These are phyloP conservation scores for Paramarasmius palmivorus DNA, from an alignment of 1,284 basidiomycete genomes.

Conservation along the genomic window DNA sequence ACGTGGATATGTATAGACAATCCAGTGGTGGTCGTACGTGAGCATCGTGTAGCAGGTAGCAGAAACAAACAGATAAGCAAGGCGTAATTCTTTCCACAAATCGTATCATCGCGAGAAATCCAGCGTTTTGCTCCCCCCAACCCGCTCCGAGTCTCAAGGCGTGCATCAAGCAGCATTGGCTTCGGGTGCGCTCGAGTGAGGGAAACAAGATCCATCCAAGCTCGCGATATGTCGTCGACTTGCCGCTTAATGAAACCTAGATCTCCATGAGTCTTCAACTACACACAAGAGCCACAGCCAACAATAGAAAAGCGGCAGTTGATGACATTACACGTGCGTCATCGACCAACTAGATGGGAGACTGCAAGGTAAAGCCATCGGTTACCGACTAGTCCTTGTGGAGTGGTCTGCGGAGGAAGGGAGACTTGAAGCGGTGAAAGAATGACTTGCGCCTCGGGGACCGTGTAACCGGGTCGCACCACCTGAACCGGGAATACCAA, in stretches of 20 bases:
- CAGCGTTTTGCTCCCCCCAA: too few relatives aligned
- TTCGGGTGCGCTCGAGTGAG: too few relatives aligned
- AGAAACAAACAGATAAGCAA: background rate
- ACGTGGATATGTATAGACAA: background rate
- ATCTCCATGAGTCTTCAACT: background rate
- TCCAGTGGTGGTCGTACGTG: background rate
- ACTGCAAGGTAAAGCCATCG: background rate
- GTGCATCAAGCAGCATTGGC: too few relatives aligned
- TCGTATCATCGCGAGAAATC: background rate
- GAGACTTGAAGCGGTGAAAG: background rate
- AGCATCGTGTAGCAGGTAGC: background rate
- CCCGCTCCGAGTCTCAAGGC: too few relatives aligned
- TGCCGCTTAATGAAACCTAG: background rate
- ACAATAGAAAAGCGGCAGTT: background rate
- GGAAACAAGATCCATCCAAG: too few relatives aligned
- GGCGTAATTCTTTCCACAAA: background rate
- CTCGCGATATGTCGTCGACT: too few relatives aligned
- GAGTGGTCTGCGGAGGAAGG: slow-evolving; percentile 1
- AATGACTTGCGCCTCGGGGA: background rate
- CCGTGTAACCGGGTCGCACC: background rate
- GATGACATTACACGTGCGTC: background rate
- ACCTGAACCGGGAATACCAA: background rate
- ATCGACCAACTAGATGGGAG: slow-evolving; percentile 9
- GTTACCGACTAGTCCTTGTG: background rate
- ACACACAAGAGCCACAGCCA: background rate